Percentiles rank a stretch among this genome's conserved stretches.
Conservation (phyloP, 2,329 filamentous ascomycete genomes). For the Cladosporium sp. region DNA sequence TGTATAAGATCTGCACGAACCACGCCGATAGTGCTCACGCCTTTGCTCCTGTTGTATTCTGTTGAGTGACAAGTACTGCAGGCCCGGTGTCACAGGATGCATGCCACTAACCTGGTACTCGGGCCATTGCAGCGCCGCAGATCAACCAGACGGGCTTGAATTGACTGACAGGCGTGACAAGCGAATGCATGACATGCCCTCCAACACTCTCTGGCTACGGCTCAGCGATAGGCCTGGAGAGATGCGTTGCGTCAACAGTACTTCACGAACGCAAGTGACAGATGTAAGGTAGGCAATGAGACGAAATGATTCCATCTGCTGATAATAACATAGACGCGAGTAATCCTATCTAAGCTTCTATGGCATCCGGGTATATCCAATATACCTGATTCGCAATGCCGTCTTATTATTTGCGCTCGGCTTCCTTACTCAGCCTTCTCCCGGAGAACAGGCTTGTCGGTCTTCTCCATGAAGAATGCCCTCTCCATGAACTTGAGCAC, state of each 20-base stretch:
- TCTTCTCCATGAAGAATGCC: slow-evolving; percentile 32
- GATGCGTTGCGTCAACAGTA: too few species aligned
- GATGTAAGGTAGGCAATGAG: too few species aligned
- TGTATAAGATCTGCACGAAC: not conserved
- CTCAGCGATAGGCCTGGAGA: too few species aligned
- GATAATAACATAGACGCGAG: not conserved
- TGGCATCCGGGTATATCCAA: not conserved
- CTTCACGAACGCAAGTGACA: too few species aligned
- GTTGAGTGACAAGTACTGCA: too few species aligned
- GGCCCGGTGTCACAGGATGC: not conserved
- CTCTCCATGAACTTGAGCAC: slow-evolving; percentile 71
- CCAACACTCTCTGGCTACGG: not conserved
- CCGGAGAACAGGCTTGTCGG: slow-evolving; percentile 14
- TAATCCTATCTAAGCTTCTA: not conserved
- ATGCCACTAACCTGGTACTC: not conserved
- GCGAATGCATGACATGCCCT: not conserved
- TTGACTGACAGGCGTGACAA: not conserved
- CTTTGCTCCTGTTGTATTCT: too few species aligned
- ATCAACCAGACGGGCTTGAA: not conserved
- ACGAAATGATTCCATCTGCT: too few species aligned
- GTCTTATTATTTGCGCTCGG: too few species aligned
- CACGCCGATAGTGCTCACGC: not conserved
- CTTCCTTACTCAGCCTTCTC: not conserved
- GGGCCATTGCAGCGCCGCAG: not conserved
- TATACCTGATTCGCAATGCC: not conserved